Evolutionary conservation across 192 early-diverging fungal genomes (phyloP), one percentile per base, ranked within the genome.

Genomic region (Backusella sp.): DNA sequence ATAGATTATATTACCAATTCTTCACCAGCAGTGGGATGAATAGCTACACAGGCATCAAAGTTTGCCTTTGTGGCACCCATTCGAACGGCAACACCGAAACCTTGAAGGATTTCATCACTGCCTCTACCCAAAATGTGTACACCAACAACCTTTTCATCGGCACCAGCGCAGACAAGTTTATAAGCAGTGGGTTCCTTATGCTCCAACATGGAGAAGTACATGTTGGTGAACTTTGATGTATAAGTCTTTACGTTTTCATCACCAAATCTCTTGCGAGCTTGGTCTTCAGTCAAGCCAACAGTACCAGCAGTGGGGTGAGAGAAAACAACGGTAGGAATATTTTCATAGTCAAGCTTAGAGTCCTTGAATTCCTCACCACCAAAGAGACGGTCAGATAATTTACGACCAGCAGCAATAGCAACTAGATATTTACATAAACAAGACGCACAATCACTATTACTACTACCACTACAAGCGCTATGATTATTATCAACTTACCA

Each of bases 51-150:
- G 81, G 73, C 90, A 82, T 98, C 98, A 86, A 99, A 95, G 81
- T 99, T 95, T n/a, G 85, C 90, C 85, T 99, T 99, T 66, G 95
- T 98, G n/a, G 97, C 97, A 23, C 97, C 98, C 98, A 99, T 98
- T 84, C 96, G 96, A 69, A 99, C 82, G 23, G 98, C 98, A 37
- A 99, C 96, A 53, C 94, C 91, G 83, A 99, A 98, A 37, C 98
- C 97, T 89, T 99, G 96, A 72, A 99, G 81, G 73, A 95, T 94
- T 84, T 94, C 93, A 79, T 97, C 97, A 75, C 91, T 92, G 6
- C 91, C 95, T 68, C 88, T 88, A 44, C 98, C 98, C 68, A 98
- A 90, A 37, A 99, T 79, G 80, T 99, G 98, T 69, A 98, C 83
- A 70, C 98, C 98, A 39, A 99, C 95, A 65, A 99, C 96, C 80